Percentiles rank a stretch among this genome's conserved stretches.
Conservation (phyloP, 352 stramenopile species). For the Globisporangium carolinianum region DNA sequence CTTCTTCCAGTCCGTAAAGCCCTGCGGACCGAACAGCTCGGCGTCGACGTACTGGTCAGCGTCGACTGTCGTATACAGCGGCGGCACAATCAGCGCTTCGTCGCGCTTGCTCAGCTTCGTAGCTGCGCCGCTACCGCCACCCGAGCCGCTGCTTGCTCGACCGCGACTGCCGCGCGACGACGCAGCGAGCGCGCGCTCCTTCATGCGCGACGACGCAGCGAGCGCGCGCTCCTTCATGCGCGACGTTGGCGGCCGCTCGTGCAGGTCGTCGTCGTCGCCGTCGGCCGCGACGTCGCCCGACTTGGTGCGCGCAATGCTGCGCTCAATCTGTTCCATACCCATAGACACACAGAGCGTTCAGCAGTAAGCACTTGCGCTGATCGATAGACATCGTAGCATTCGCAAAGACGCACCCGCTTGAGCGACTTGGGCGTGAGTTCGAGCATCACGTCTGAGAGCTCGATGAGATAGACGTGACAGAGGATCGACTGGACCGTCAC, state of each 20-base stretch:
- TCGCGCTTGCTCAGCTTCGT: constrained; percentile 26
- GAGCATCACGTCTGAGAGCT: constrained; percentile 26
- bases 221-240: constrained; percentile 17
- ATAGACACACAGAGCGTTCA: background rate
- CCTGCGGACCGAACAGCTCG: constrained; percentile 45
- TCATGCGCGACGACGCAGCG: constrained; percentile 15
- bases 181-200: constrained; percentile 13
- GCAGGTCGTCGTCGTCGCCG: constrained; percentile 31
- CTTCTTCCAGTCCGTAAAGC: constrained; percentile 26
- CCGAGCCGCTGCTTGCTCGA: constrained; percentile 4
- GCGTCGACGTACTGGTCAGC: constrained; percentile 46
- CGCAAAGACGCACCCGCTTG: constrained; percentile 21
- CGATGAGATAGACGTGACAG: constrained; percentile 58
- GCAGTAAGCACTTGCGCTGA: no score
- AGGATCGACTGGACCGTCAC: constrained; percentile 61
- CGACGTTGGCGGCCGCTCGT: constrained; percentile 43
- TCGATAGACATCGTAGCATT: background rate
- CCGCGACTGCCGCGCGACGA: background rate
- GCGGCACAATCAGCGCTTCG: constrained; percentile 39
- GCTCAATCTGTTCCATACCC: constrained; percentile 13
- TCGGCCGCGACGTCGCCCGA: constrained; percentile 15
- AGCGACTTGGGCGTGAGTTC: constrained; percentile 66
- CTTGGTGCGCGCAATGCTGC: constrained; percentile 32
- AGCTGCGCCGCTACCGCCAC: constrained; percentile 4
- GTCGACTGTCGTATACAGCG: constrained; percentile 39